Base-by-base conservation (phyloP, 805 yeast genomes). In the Monosporozyma servazzii region DNA sequence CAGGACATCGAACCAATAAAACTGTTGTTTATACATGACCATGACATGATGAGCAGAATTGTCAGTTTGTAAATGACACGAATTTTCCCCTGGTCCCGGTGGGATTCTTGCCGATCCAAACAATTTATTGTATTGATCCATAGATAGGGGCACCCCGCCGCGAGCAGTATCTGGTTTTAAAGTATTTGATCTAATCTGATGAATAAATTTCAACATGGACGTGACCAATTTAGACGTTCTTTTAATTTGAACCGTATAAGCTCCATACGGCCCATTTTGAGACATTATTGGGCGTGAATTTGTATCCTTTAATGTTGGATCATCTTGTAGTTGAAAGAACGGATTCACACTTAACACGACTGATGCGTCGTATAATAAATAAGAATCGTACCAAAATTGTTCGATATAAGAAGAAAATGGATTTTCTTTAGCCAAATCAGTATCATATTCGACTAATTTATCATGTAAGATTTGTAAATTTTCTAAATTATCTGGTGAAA, bases 371-470 rank as follows among this genome's bases (percentile, higher is more conserved):
- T 86, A 87, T 66, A 83, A 83, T 57, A 89, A 74, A 66, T 89
- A 89, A 1, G 96, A 81, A 64, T 89, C 96, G 67, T 80, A 89
- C 96, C 96, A 89, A 66, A 89, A 89, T 67, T 89, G 95, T 68
- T 89, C 96, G 56, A 89, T 89, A 66, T 86, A 89, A 2, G 95
- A 84, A 48, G 86, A 81, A 55, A 88, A 72, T 15, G 82, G 71
- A 48, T 77, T 74, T 5, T 84, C 87, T 48, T 75, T 76, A 17
- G 82, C 72, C 49, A 89, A 74, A 58, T 80, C 81, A 27, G 75
- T 70, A 62, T 89, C 95, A 48, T 79, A 76, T 51, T 71, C 72
- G 49, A 79, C 80, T 88, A 65, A 68, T 75, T 61, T 76, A 68
- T 51, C 75, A 70, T 52, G 86, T 64, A 67, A 85, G 82, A 56